Base-by-base conservation (phyloP, 768 basidiomycete species). In the Leucocoprinus birnbaumii region DNA sequence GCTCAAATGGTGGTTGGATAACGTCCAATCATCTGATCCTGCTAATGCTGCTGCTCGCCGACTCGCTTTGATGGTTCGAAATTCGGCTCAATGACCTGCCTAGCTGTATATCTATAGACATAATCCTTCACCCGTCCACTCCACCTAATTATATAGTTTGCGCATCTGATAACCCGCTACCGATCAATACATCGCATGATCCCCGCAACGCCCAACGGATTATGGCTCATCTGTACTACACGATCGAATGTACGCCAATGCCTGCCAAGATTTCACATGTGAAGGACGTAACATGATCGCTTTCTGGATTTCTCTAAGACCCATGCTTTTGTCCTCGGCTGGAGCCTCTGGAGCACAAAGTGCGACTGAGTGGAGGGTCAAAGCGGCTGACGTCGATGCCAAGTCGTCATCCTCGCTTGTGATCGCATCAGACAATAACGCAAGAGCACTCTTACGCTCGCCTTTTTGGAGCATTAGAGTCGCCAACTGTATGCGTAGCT, bases 1-100 rank as follows among this genome's bases (percentile, higher is more conserved):
- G 41, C 70, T 91, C 10, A 66, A 72, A 45, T 84, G 83, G 84
- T 91, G 89, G 89, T 68, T 91, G 34, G 73, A 80, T 27, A 73
- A 71, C 24, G 73, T 79, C 9, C 71, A 73, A 46, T 62, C 69
- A 43, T 61, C 68, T 13, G 52, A 68, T 14, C 67, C 69, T 13
- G 71, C 74, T 14, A 70, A 74, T 53, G 64, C 73, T 2, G 55
- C 82, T 48, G 67, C 76, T 21, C 75, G 78, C 46, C 82, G 86
- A 18, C 66, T 88, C 47, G 68, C 73, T 55, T 70, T 87, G 34
- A 67, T 85, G 42, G 58, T 71, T 48, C 47, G 27, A 14, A 40
- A 55, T 35, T 49, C 48, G 37, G 27, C 54, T 43, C 31, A 48
- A 24, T 35, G 11, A 44, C 26, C 37, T 49, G 21, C 42, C 31